Conservation (phyloP, 2,329 filamentous ascomycete genomes). For the Neonectria neomacrospora region DNA sequence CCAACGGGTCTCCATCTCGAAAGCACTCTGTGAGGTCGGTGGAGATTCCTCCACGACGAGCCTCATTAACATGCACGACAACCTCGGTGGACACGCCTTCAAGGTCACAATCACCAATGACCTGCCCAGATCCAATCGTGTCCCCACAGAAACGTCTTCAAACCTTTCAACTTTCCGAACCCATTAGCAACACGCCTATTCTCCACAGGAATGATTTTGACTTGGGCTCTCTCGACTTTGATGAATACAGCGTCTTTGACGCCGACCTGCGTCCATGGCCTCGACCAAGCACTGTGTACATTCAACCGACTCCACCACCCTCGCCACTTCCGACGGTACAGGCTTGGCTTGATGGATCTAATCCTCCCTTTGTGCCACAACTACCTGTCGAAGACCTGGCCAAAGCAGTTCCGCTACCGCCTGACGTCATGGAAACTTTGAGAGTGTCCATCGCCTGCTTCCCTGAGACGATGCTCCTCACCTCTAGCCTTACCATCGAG, state of each 20-base stretch:
- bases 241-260: slow-evolving; percentile 37
- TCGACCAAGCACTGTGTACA: slow-evolving; percentile 42
- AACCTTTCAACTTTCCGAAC: slow-evolving; percentile 22
- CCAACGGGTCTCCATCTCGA: slow-evolving; percentile 13
- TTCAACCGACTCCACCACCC: slow-evolving; percentile 49
- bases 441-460: slow-evolving; percentile 66
- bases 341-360: slow-evolving; percentile 50
- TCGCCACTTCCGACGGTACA: slow-evolving; percentile 51
- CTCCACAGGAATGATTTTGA: slow-evolving; percentile 28
- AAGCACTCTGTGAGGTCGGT: slow-evolving; percentile 32
- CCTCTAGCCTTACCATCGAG: slow-evolving; percentile 66
- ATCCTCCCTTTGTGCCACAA: slow-evolving; percentile 45
- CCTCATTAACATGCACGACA: slow-evolving; percentile 34
- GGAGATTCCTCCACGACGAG: slow-evolving; percentile 36
- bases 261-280: slow-evolving; percentile 21
- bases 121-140: slow-evolving; percentile 24
- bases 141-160: slow-evolving; percentile 23
- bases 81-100: slow-evolving; percentile 19
- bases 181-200: slow-evolving; percentile 29
- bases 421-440: slow-evolving; percentile 65
- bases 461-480: slow-evolving; percentile 68
- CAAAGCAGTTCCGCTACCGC: slow-evolving; percentile 60
- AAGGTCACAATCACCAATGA: slow-evolving; percentile 26
- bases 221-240: slow-evolving; percentile 29
- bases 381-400: slow-evolving; percentile 51